These are phyloP conservation scores for Trichaptum fuscoviolaceum DNA, from an alignment of 768 basidiomycete species.

Conservation along the genomic window DNA sequence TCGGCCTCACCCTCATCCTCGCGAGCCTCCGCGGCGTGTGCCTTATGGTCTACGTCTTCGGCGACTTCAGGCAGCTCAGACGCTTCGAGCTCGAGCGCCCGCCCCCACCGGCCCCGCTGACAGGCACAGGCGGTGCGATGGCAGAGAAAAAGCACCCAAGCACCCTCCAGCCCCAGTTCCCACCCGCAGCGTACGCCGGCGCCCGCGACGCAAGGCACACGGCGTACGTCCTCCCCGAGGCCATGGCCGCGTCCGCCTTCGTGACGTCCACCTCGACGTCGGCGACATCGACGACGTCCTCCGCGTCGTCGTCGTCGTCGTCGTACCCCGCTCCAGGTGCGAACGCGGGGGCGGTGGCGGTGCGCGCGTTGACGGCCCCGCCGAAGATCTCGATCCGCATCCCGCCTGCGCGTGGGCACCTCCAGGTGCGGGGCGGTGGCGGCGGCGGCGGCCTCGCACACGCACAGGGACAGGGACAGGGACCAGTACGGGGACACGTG, in stretches of 20 bases:
- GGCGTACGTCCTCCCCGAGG: background rate
- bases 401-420: conserved; percentile 1
- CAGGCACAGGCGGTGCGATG: background rate
- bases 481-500: too few species aligned
- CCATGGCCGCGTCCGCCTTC: background rate
- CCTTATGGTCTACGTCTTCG: conserved; percentile 73
- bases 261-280: background rate
- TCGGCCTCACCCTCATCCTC: conserved; percentile 58
- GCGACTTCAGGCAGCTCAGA: conserved; percentile 72
- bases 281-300: background rate
- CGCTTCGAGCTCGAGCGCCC: conserved; percentile 73
- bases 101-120: conserved; percentile 25
- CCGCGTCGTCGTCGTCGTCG: background rate
- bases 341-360: background rate
- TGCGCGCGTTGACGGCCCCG: background rate
- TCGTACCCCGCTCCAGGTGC: background rate
- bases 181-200: conserved; percentile 1
- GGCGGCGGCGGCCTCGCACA: background rate
- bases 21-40: conserved; percentile 70
- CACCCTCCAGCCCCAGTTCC: background rate
- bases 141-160: conserved; percentile 1
- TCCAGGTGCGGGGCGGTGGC: background rate
- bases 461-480: background rate
- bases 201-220: background rate
- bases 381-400: background rate